Evolutionary conservation across 192 early-diverging fungal species (phyloP), one percentile per base, ranked within the genome.

Genomic region (Linnemannia schmuckeri): DNA sequence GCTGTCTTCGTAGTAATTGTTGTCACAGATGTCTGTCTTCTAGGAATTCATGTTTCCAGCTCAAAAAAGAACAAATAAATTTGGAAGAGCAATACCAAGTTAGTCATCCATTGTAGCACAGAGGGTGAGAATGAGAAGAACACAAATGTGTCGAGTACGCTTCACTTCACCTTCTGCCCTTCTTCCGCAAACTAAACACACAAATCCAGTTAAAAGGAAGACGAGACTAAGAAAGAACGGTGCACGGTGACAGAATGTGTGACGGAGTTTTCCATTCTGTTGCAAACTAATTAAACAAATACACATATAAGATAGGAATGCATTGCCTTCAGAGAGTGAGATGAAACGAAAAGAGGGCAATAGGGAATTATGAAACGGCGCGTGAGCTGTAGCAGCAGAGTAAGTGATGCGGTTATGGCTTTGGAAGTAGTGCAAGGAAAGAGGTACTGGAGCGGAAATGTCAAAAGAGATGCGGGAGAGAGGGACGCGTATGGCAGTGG

Each of bases 71-170:
- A 70, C 38, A 37, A 1, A 70, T 70, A 3, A 22, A 0, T 35
- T 70, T 70, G 0, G 38, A 18, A 70, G 35, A 40, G 24, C 69
- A 35, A 18, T 37, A 37, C 37, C 37, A 70, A 24, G 69, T 70
- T 70, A 70, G 69, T 37, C 15, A 40, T 40, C 37, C 69, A 70
- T 40, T 40, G 20, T 70, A 70, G 38, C 33, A 22, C 69, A 35
- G n/a, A n/a, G n/a, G 33, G 35, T 70, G 69, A 70, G 33, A 70
- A 70, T 70, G 13, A 70, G 37, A 70, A 70, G 69, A 41, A 70
- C n/a, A 40, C 37, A 24, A 70, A 37, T 35, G 22, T 70, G 69
- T 40, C 69, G 38, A 70, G 40, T 37, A 70, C 69, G 15, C 33
- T 37, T 22, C 37, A 70, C 69, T 70, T 37, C 33, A 70, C 69